Evolutionary conservation across 2,329 filamentous ascomycete genomes (phyloP).

Genomic region (Parastagonospora avenae): DNA sequence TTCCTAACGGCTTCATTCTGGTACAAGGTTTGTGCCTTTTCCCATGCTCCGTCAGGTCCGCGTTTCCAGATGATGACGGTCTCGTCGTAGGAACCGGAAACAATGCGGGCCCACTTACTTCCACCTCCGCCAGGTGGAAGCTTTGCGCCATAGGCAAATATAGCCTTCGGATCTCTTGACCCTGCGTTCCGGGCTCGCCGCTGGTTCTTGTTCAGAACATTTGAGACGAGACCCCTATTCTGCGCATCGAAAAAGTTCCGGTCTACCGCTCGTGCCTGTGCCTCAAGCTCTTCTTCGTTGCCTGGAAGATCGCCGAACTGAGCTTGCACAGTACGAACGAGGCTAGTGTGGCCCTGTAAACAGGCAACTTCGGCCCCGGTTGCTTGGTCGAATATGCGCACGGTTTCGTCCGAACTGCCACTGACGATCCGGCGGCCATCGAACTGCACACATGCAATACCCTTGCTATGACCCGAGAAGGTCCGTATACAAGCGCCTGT

Average conservation of each 20-base stretch:
- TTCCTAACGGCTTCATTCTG: slow-evolving; percentile 69
- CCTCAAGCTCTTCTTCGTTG: slow-evolving; percentile 73
- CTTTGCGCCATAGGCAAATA: slow-evolving; percentile 81
- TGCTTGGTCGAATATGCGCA: slow-evolving; percentile 89
- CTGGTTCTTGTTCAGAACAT: slow-evolving; percentile 38
- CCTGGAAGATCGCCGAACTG: slow-evolving; percentile 89
- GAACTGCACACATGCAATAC: slow-evolving; percentile 97
- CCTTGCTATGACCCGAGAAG: slow-evolving; percentile 86
- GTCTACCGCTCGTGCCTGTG: slow-evolving; percentile 75
- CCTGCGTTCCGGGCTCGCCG: slow-evolving; percentile 65
- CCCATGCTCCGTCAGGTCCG: slow-evolving; percentile 84
- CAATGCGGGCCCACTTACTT: slow-evolving; percentile 88
- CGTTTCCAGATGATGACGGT: slow-evolving; percentile 94
- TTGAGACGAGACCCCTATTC: slow-evolving; percentile 50
- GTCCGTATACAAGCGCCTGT: slow-evolving; percentile 77
- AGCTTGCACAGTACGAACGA: slow-evolving; percentile 93
- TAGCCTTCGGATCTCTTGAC: slow-evolving; percentile 74
- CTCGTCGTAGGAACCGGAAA: slow-evolving; percentile 96
- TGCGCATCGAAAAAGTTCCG: slow-evolving; percentile 69
- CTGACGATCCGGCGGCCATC: slow-evolving; percentile 93
- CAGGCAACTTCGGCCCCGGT: slow-evolving; percentile 89
- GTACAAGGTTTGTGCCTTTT: slow-evolving; percentile 72
- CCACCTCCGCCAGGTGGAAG: slow-evolving; percentile 90
- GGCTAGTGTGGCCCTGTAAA: slow-evolving; percentile 77
- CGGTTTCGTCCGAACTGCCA: slow-evolving; percentile 93